Conservation (phyloP, 1,139 yeast genomes). For the Geotrichum citri-aurantii region DNA sequence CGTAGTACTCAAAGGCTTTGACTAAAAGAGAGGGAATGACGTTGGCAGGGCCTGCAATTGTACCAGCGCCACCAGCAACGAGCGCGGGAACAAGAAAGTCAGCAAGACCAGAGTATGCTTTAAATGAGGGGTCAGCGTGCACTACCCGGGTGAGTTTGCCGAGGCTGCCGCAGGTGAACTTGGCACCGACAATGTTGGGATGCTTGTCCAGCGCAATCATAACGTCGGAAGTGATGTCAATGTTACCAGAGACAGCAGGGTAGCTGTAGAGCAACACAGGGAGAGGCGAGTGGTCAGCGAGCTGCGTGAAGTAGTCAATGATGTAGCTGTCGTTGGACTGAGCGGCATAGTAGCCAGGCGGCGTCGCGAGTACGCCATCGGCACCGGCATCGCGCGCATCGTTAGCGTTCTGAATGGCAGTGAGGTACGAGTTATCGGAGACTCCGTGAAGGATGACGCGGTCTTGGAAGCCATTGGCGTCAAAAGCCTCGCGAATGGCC, state of each 20-base stretch:
- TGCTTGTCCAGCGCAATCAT: slow-evolving; percentile 56
- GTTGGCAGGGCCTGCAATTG: slow-evolving; percentile 44
- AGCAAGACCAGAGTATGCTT: slow-evolving; percentile 42
- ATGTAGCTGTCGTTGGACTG: slow-evolving; percentile 35
- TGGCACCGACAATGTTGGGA: slow-evolving; percentile 43
- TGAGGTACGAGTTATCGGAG: slow-evolving; percentile 38
- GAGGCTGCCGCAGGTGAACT: slow-evolving; percentile 41
- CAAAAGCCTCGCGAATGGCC: slow-evolving; percentile 36
- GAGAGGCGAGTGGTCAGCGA: slow-evolving; percentile 41
- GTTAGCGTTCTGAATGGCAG: slow-evolving; percentile 35
- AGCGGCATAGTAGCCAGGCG: slow-evolving; percentile 43
- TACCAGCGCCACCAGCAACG: slow-evolving; percentile 41
- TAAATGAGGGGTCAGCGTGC: slow-evolving; percentile 31
- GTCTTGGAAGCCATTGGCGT: slow-evolving; percentile 28
- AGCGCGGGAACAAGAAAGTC: slow-evolving; percentile 42
- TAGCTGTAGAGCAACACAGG: slow-evolving; percentile 44
- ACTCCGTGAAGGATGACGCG: slow-evolving; percentile 41
- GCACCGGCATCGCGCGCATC: slow-evolving; percentile 40
- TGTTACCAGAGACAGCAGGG: slow-evolving; percentile 40
- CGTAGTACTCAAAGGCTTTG: slow-evolving; percentile 14
- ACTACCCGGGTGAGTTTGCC: slow-evolving; percentile 39
- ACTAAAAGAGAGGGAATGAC: slow-evolving; percentile 41
- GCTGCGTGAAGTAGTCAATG: slow-evolving; percentile 37
- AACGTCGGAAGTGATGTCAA: slow-evolving; percentile 63
- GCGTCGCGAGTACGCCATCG: slow-evolving; percentile 39